Evolutionary conservation across 371 early-diverging fungal genomes (phyloP), one percentile per base, ranked within the genome.

Genomic region (Mucor plumbeus): DNA sequence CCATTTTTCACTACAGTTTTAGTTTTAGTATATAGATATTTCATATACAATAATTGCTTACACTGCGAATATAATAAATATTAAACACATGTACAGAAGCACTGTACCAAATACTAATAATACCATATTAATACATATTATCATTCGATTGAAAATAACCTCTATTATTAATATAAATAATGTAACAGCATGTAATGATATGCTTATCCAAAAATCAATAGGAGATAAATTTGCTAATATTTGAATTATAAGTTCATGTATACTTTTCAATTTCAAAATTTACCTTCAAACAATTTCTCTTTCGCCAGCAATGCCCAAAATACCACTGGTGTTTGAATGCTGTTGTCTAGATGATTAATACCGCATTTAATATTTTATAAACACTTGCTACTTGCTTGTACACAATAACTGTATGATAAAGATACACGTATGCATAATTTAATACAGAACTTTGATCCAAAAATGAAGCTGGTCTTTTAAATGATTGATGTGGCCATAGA

Each of bases 241-340:
- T 21, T 8, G 41, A 66, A n/a, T n/a, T 0, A 15, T 54, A 7
- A 54, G 54, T 60, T 8, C 26, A 50, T 21, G 21, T 19, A 19
- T 7, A 19, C 8, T 2, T 6, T 21, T 8, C 7, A 3, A 44
- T n/a, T n/a, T n/a, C n/a, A n/a, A n/a, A n/a, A 15, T 21, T 39
- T 71, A 71, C 71, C 67, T 40, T 63, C 57, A 19, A 68, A 63
- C 19, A 68, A 21, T 6, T 58, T 54, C 39, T 57, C 60, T 1
- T 63, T 58, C 17, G 39, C 55, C 62, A 81, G 61, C 55, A 83
- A 47, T 6, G 78, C 60, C 88, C 88, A 87, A 64, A 76, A 87
- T 7, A 87, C 82, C 39, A 87, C 74, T 14, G 88, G 88, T 7
- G 85, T 85, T 21, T 84, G 69, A 34, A 87, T 74, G 34, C 80